Percentiles rank a stretch among this genome's conserved stretches.
Conservation (phyloP, 495 filamentous ascomycete species). For the Aspergillus biplanus region DNA sequence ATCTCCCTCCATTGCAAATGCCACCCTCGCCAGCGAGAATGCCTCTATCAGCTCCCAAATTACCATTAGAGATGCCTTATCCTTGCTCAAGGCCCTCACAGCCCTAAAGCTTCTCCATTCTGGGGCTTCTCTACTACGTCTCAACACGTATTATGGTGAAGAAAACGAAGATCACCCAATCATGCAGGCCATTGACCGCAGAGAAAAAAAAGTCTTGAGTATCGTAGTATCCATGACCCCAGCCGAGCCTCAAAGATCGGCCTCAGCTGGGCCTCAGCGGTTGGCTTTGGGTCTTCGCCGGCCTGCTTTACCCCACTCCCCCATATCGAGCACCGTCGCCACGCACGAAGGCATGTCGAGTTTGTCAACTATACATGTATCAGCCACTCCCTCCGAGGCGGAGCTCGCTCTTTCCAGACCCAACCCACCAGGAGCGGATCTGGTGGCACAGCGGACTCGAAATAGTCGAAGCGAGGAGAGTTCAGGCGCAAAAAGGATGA, state of each 20-base stretch:
- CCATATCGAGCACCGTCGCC: neutral
- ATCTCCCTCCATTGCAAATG: conserved; percentile 1
- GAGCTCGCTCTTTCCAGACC: neutral
- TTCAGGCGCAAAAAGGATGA: neutral
- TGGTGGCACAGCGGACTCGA: neutral
- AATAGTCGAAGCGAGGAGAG: neutral
- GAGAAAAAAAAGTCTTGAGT: conserved; percentile 23
- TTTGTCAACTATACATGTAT: neutral
- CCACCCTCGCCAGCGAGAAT: neutral
- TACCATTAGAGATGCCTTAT: conserved; percentile 1
- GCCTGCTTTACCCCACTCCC: too few relatives aligned
- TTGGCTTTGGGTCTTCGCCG: too few relatives aligned
- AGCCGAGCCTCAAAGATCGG: conserved; percentile 6
- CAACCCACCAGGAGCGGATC: neutral
- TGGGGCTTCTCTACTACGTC: conserved; percentile 9
- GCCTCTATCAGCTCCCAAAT: conserved; percentile 2
- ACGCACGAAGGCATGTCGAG: neutral
- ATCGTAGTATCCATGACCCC: conserved; percentile 17
- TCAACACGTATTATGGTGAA: conserved; percentile 7
- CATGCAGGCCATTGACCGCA: conserved; percentile 19
- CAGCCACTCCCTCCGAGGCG: neutral
- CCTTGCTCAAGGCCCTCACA: conserved; percentile 13
- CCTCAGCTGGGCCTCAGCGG: too few relatives aligned
- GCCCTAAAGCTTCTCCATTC: conserved; percentile 21
- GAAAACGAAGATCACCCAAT: neutral